Evolutionary conservation across 495 filamentous ascomycete genomes (phyloP), one percentile per base, ranked within the genome.

Genomic region (Neurospora sublineolata): DNA sequence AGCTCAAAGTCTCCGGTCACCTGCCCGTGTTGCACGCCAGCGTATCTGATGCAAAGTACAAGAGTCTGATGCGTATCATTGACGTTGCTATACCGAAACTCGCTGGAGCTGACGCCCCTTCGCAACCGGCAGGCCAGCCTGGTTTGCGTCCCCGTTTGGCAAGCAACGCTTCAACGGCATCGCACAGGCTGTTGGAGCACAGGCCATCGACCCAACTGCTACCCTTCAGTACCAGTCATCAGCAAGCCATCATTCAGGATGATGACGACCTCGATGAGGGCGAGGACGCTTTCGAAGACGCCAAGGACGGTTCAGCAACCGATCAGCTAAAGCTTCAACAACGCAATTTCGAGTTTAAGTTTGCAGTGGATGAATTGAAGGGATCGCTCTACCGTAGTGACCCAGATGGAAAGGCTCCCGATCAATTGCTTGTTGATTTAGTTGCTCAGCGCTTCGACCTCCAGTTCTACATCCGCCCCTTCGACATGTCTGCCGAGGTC

Each of bases 1-100:
- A 93, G 78, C 90, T 97, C 69, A 89, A 90, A 38, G 88, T 99
- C 44, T 95, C 93, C 2, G 95, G 95, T 3, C 93, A 97, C 77
- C 86, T 99, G 37, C 94, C 95, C 3, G 90, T 97, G 18, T 85
- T 99, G 12, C 95, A 97, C 81, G 95, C 92, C 37, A 93, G 89
- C 0, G 90, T 94, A 42, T 97, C 94, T 1, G 95, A 99, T 76
- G 90, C 89, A 46, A 99, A 98, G 79, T 99, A 99, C 80, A 98
- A 97, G 81, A 92, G 88, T 8, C 77, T 98, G 69, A 98, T 99
- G 96, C 94, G 90, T 75, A 83, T 99, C 68, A 94, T 99, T 72
- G 94, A 97, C 74, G 92, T 97, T 70, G 94, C 95, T 3, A 92
- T 98, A 73, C 95, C 95, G 7, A 92, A 92, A 60, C 89, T 97